Percentiles rank a stretch among this genome's conserved stretches.
phyloP scores from a whole-genome alignment of 2,329 filamentous ascomycete genomes.

The Davidsoniella neocaledoniae region DNA sequence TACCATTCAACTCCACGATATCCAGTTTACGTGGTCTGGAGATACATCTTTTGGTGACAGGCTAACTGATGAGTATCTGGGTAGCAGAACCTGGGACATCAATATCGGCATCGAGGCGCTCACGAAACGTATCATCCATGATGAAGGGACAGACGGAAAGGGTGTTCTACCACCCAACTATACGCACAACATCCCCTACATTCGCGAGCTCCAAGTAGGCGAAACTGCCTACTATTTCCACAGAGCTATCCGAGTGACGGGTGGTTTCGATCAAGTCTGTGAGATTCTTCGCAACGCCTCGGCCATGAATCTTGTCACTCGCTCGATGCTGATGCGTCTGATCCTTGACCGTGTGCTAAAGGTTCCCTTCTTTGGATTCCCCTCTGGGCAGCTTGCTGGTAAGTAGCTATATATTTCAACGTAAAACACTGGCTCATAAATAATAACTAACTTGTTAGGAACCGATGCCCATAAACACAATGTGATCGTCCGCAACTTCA shows the following conservation, averaged over 20 bases:
- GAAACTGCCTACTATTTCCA: constrained; percentile 7
- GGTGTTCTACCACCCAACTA: constrained; percentile 1
- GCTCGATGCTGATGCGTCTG: constrained; percentile 10
- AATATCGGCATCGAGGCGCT: neutral
- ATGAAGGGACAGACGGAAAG: neutral
- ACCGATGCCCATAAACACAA: too few species aligned
- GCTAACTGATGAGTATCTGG: neutral
- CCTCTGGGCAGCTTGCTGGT: neutral
- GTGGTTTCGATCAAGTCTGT: constrained; percentile 1
- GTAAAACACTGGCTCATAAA: too few species aligned
- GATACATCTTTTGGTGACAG: neutral
- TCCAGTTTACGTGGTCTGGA: constrained; percentile 2
- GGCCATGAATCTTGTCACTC: neutral
- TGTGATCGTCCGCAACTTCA: too few species aligned
- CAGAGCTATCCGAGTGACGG: constrained; percentile 7
- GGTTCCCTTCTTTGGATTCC: constrained; percentile 7
- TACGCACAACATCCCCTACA: neutral
- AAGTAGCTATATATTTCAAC: neutral
- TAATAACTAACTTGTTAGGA: neutral
- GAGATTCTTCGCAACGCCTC: constrained; percentile 4
- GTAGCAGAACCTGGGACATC: constrained; percentile 5
- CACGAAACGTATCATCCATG: constrained; percentile 1
- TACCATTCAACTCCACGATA: neutral
- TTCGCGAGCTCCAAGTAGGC: constrained; percentile 1
- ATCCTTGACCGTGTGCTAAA: constrained; percentile 5